Percentiles rank a stretch among this genome's conserved stretches.
Evolutionary conservation across 805 yeast species (phyloP).

Genomic region (Middelhovenomyces tepae): DNA sequence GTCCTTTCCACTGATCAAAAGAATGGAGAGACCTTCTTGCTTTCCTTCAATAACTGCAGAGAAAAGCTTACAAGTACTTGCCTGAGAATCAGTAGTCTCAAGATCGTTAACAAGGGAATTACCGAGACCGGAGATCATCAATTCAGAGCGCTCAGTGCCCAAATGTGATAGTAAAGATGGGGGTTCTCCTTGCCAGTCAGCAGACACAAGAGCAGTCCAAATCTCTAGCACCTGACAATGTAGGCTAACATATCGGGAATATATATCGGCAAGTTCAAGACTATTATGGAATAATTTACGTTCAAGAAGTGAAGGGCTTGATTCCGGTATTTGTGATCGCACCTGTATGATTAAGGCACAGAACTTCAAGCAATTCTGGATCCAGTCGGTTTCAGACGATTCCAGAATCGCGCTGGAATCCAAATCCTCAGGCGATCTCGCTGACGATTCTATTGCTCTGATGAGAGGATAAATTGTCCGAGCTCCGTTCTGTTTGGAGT

Average conservation of each 20-base stretch:
- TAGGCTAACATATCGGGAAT: conserved; percentile 39
- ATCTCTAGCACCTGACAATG: conserved; percentile 47
- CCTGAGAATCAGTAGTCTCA: conserved; percentile 15
- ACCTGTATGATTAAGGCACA: conserved; percentile 48
- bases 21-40: conserved; percentile 32
- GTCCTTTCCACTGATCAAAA: conserved; percentile 27
- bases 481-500: conserved; percentile 38
- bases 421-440: conserved; percentile 29
- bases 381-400: conserved; percentile 41
- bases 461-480: conserved; percentile 50
- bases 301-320: conserved; percentile 59
- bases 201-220: conserved; percentile 33
- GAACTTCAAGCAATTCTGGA: conserved; percentile 44
- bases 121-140: conserved; percentile 51
- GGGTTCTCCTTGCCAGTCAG: conserved; percentile 35
- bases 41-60: conserved; percentile 22
- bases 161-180: conserved; percentile 80
- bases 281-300: conserved; percentile 45
- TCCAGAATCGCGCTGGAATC: conserved; percentile 39
- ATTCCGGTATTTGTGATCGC: conserved; percentile 41
- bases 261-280: conserved; percentile 49
- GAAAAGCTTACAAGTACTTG: conserved; percentile 20
- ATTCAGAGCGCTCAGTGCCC: conserved; percentile 53
- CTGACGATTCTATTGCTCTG: conserved; percentile 39
- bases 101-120: conserved; percentile 47